Base-by-base conservation (phyloP, 2,329 filamentous ascomycete species). In the Hypomyces rosellus region DNA sequence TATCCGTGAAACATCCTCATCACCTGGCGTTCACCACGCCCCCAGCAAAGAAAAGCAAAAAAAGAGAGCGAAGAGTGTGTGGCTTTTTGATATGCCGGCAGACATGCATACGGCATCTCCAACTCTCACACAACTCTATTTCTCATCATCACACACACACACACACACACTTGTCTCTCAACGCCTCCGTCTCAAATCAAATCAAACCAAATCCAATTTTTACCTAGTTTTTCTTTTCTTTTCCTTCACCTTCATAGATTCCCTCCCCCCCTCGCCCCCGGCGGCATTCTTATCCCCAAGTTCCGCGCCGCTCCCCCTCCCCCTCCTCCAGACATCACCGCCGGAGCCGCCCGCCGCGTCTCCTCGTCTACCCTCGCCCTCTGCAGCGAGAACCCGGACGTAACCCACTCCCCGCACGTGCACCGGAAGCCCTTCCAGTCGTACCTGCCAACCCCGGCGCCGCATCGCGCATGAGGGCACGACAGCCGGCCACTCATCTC, bases 361-460 rank as follows among this genome's bases (percentile, higher is more conserved):
- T 74, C 68, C 62, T 95, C 85, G 65, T 97, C 93, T 36, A 96
- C 85, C 59, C 84, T 84, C 48, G 86, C 85, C 67, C 85, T 88
- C 48, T 89, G 85, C 54, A 97, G 74, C 54, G 87, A 92, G 65
- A 99, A 93, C 1, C 87, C 91, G 8, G 93, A 92, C 46, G 90
- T 88, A 18, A 96, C 78, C 92, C 93, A 97, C 55, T 85, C 82
- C 36, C 86, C 84, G 67, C 93, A 99, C 63, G 84, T 93, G 71
- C 93, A 99, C 65, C 84, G 84, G 77, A 96, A 86, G 13, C 93
- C 93, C 66, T 95, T 89, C 93, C 93, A 99, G 47, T 92, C 88
- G 64, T 96, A 99, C 60, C 93, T 88, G 37, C 93, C 93, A 44
- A 97, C 82, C 47, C 89, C 89, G 38, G 88, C 83, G 43, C 80